Conservation (phyloP, 768 basidiomycete genomes). For the Lentinula sp. region DNA sequence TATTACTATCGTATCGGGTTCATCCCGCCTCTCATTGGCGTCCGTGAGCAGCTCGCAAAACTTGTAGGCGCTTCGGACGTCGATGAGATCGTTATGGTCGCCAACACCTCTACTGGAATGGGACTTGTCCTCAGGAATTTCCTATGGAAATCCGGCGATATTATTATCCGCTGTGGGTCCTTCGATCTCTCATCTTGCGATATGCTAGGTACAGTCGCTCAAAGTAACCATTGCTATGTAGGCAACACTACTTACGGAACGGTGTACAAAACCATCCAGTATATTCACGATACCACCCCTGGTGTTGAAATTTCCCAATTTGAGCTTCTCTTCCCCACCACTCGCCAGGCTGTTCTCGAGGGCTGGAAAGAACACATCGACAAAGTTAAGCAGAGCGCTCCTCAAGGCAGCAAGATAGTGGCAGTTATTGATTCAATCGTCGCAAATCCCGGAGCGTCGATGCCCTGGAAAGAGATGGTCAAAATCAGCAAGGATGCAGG, state of each 20-base stretch:
- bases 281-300: conserved; percentile 42
- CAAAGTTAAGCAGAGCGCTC: not conserved
- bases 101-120: conserved; percentile 60
- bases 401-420: conserved; percentile 31
- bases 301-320: conserved; percentile 39
- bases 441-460: conserved; percentile 39
- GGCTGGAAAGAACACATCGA: conserved; percentile 32
- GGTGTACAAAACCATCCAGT: conserved; percentile 39
- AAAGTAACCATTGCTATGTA: conserved; percentile 16
- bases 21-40: conserved; percentile 26
- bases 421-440: conserved; percentile 50
- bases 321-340: conserved; percentile 40
- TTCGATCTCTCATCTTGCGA: not conserved
- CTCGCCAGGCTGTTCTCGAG: conserved; percentile 45
- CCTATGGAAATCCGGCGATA: conserved; percentile 59
- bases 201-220: not conserved
- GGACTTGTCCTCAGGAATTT: conserved; percentile 66
- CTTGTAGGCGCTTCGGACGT: conserved; percentile 37
- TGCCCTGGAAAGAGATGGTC: conserved; percentile 60
- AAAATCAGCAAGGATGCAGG: conserved; percentile 45
- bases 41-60: conserved; percentile 41
- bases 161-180: conserved; percentile 54
- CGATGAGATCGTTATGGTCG: conserved; percentile 53
- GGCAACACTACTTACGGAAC: conserved; percentile 53
- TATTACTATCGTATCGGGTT: conserved; percentile 38